Conservation (phyloP, 768 basidiomycete species). For the Termitomyces titanicus region DNA sequence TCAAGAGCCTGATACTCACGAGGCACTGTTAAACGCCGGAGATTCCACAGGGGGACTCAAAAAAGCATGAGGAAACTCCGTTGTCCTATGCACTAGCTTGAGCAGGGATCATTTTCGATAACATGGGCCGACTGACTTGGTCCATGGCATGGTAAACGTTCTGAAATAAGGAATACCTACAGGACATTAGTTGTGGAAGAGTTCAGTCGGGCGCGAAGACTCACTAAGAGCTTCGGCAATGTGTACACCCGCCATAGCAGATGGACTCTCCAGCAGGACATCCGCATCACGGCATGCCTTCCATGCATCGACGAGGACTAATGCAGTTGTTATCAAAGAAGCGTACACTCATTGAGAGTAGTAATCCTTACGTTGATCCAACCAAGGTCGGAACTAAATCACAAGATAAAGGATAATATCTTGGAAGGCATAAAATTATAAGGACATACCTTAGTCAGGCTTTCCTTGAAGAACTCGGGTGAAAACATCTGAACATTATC, state of each 20-base stretch:
- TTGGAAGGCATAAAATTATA: not conserved
- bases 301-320: constrained; percentile 62
- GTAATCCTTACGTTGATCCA: constrained; percentile 52
- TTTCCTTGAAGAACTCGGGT: constrained; percentile 66
- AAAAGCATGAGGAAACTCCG: constrained; percentile 64
- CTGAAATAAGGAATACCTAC: constrained; percentile 59
- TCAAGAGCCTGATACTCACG: constrained; percentile 29
- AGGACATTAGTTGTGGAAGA: constrained; percentile 22
- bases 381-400: constrained; percentile 56
- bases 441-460: constrained; percentile 45
- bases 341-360: not conserved
- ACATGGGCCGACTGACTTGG: constrained; percentile 32
- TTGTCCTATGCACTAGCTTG: constrained; percentile 33
- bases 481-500: constrained; percentile 56
- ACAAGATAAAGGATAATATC: not conserved
- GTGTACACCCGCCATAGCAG: constrained; percentile 69
- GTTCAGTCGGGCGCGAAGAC: constrained; percentile 13
- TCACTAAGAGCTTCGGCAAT: constrained; percentile 63
- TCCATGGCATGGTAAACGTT: constrained; percentile 63
- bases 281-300: constrained; percentile 61
- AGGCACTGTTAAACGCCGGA: constrained; percentile 57
- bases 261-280: constrained; percentile 63
- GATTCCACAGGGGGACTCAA: constrained; percentile 60
- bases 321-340: not conserved
- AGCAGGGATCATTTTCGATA: not conserved